Evolutionary conservation across 352 stramenopile genomes (phyloP).

Genomic region (Phytopythium delawarense): DNA sequence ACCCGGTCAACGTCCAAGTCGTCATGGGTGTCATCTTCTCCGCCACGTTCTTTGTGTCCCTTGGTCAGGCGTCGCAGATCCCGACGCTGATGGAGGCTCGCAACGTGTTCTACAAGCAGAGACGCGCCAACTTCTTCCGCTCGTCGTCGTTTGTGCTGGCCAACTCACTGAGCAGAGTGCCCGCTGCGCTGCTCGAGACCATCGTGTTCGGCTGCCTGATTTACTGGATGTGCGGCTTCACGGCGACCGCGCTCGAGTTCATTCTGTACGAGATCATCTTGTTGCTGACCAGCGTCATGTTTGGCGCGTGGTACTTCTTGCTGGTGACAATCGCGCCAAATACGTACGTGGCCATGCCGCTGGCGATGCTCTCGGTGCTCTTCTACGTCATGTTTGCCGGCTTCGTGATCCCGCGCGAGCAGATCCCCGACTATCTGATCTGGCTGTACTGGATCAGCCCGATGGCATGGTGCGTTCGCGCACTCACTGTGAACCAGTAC

Average conservation of each 20-base stretch:
- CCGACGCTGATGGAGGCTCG: slow-evolving; percentile 73
- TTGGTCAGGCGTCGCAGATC: slow-evolving; percentile 70
- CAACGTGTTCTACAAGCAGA: slow-evolving; percentile 41
- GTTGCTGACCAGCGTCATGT: slow-evolving; percentile 39
- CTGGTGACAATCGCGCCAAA: slow-evolving; percentile 31
- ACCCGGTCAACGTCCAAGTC: slow-evolving; percentile 30
- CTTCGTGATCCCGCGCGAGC: slow-evolving; percentile 41
- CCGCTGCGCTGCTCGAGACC: slow-evolving; percentile 50
- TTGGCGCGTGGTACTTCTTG: slow-evolving; percentile 42
- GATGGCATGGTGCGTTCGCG: slow-evolving; percentile 27
- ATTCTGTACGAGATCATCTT: slow-evolving; percentile 38
- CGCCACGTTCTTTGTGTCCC: slow-evolving; percentile 65
- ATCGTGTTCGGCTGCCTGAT: slow-evolving; percentile 74
- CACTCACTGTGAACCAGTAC: slow-evolving; percentile 36
- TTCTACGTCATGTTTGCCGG: slow-evolving; percentile 48
- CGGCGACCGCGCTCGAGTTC: slow-evolving; percentile 23
- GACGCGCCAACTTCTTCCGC: slow-evolving; percentile 42
- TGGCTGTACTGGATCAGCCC: slow-evolving; percentile 45
- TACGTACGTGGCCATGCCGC: slow-evolving; percentile 33
- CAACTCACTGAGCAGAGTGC: slow-evolving; percentile 28
- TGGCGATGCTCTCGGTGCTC: slow-evolving; percentile 41
- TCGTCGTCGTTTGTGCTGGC: slow-evolving; percentile 67
- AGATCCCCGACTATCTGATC: slow-evolving; percentile 42
- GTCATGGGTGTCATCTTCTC: slow-evolving; percentile 82
- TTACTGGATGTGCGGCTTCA: slow-evolving; percentile 77